Conservation (phyloP, 2,329 filamentous ascomycete species). For the Coleophoma cylindrospora region DNA sequence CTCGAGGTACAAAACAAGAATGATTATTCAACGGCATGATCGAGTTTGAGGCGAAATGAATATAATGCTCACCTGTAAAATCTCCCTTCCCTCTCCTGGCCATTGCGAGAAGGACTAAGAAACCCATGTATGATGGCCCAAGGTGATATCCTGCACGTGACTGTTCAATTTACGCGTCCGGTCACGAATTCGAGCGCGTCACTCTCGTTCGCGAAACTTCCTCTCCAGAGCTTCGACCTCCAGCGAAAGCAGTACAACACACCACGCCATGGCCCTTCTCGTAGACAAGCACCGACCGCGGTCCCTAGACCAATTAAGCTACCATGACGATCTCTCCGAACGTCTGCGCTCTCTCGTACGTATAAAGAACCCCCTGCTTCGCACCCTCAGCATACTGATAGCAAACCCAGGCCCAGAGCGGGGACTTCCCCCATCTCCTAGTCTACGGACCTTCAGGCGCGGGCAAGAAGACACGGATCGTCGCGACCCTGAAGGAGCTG, state of each 20-base stretch:
- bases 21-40: too few species aligned
- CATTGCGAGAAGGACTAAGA: too few species aligned
- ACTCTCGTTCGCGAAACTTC: background rate
- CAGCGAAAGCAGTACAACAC: background rate
- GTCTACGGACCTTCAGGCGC: slow-evolving; percentile 96
- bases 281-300: slow-evolving; percentile 70
- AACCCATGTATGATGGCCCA: too few species aligned
- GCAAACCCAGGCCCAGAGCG: slow-evolving; percentile 73
- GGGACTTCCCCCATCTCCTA: slow-evolving; percentile 95
- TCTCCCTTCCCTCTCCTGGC: too few species aligned
- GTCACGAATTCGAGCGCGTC: too few species aligned
- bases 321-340: slow-evolving; percentile 84
- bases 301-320: slow-evolving; percentile 73
- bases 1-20: too few species aligned
- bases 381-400: background rate
- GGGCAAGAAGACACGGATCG: slow-evolving; percentile 95
- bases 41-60: too few species aligned
- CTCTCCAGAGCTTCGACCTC: background rate
- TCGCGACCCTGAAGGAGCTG: slow-evolving; percentile 89
- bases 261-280: slow-evolving; percentile 54
- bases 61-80: too few species aligned
- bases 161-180: too few species aligned
- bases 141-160: too few species aligned
- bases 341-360: slow-evolving; percentile 78
- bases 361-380: background rate